These are phyloP conservation scores for Leccinum arenicola DNA, from an alignment of 768 basidiomycete species.

Conservation along the genomic window DNA sequence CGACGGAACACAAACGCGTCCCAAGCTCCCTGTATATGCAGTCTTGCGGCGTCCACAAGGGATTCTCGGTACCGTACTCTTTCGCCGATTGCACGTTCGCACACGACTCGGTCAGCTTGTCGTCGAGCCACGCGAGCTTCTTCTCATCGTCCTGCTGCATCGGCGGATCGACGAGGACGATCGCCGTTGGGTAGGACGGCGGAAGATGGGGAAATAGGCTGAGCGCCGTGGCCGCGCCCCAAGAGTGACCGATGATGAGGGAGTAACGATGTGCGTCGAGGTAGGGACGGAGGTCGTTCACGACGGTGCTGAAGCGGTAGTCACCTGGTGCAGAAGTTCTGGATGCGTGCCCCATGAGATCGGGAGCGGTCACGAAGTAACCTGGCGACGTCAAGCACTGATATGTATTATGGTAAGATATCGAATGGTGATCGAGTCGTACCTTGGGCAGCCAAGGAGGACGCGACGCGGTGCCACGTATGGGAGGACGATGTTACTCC, in stretches of 20 bases:
- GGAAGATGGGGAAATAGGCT: conserved; percentile 12
- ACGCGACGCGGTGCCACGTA: conserved; percentile 19
- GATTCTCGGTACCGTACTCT: conserved; percentile 1
- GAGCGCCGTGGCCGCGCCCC: conserved; percentile 7
- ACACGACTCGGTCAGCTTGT: background rate
- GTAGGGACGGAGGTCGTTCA: conserved; percentile 18
- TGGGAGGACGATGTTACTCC: conserved; percentile 21
- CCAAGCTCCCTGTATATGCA: conserved; percentile 7
- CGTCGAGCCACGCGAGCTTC: background rate
- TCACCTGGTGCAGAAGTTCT: conserved; percentile 9
- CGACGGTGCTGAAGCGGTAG: conserved; percentile 12
- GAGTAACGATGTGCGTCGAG: conserved; percentile 3
- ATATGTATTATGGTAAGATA: background rate
- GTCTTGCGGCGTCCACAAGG: conserved; percentile 15
- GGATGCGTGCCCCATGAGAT: conserved; percentile 18
- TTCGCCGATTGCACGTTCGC: background rate
- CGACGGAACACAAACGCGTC: conserved; percentile 10
- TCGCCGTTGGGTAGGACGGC: conserved; percentile 6
- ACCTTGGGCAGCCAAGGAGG: conserved; percentile 18
- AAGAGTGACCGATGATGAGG: conserved; percentile 21
- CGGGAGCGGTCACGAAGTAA: conserved; percentile 24
- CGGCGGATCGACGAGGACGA: conserved; percentile 20
- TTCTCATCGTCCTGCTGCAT: background rate
- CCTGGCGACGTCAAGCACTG: conserved; percentile 9
- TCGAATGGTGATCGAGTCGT: background rate